Evolutionary conservation across 805 yeast species (phyloP).

Genomic region (Pichia manshurica): DNA sequence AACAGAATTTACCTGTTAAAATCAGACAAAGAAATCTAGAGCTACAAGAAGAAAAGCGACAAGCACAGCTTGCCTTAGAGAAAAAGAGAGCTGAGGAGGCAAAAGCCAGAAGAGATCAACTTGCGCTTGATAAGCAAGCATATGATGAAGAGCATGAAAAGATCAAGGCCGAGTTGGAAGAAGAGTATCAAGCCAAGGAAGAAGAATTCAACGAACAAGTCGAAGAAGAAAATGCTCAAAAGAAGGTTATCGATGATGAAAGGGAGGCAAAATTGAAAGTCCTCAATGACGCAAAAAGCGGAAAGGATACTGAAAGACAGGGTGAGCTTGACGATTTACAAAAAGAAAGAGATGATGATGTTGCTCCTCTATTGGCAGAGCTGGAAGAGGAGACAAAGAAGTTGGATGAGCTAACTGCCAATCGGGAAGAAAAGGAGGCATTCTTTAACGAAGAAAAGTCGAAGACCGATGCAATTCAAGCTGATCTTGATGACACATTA

Average conservation of each 20-base stretch:
- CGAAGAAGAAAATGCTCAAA: constrained; percentile 35
- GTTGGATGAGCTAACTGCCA: constrained; percentile 44
- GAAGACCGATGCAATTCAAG: constrained; percentile 39
- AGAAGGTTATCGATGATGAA: constrained; percentile 36
- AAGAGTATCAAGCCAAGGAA: constrained; percentile 36
- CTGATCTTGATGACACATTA: constrained; percentile 39
- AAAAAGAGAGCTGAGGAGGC: constrained; percentile 29
- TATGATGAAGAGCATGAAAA: constrained; percentile 39
- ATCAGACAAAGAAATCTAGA: constrained; percentile 37
- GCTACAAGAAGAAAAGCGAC: constrained; percentile 33
- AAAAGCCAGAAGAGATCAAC: constrained; percentile 38
- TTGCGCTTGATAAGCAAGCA: constrained; percentile 44
- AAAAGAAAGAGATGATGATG: constrained; percentile 45
- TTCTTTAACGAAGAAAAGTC: constrained; percentile 39
- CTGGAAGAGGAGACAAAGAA: constrained; percentile 44
- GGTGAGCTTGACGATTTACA: constrained; percentile 43
- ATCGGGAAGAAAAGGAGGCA: constrained; percentile 42
- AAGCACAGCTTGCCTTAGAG: constrained; percentile 33
- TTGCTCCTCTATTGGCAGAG: constrained; percentile 51
- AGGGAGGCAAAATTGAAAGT: constrained; percentile 40
- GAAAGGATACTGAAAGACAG: constrained; percentile 39
- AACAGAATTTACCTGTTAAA: constrained; percentile 35
- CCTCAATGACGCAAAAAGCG: constrained; percentile 39
- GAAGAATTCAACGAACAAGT: constrained; percentile 37
- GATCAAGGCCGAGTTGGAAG: constrained; percentile 32